Evolutionary conservation across 495 filamentous ascomycete species (phyloP), one percentile per base, ranked within the genome.

Genomic region (Hypoxylon cercidicola): DNA sequence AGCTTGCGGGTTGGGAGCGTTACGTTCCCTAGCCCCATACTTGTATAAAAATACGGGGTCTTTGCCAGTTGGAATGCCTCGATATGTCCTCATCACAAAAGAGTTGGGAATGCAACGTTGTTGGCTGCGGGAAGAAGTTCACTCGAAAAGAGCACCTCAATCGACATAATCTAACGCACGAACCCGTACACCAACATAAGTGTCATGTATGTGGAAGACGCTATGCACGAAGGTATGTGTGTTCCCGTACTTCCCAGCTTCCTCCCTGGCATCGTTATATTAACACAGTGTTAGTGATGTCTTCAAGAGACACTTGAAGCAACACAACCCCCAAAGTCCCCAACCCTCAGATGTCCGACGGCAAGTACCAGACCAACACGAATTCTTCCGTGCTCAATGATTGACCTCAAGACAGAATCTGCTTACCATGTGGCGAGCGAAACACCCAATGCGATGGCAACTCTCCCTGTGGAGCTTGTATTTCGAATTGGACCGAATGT

Each of bases 241-340:
- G 8, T 23, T 1, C 15, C 3, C 5, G 4, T 15, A 9, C 19
- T 16, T 35, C 20, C 21, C 28, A 28, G 11, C 43, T 30, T 23
- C 55, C 45, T 18, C 40, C 10, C 19, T 9, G 35, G 20, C 23
- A 7, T 47, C 64, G 25, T 28, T 28, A 3, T 28, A 28, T 28
- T 56, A 44, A 57, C 53, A 25, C 12, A 5, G 47, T 15, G 1
- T 20, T 48, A 72, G 69, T 35, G 71, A 74, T 53, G 71, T 74
- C 1, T 54, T 70, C 23, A 72, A 64, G 55, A 70, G 71, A 39
- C 71, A 74, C 52, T 44, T 74, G 20, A 66, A 74, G 34, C 69
- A 74, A 54, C 69, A 74, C 56, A 62, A 58, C 28, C 37, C 54
- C 11, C 30, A 40, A 39, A 21, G 13, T 18, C 4, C 45, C 13